Base-by-base conservation (phyloP, 345 rosid species). In the Carallia brachiata region DNA sequence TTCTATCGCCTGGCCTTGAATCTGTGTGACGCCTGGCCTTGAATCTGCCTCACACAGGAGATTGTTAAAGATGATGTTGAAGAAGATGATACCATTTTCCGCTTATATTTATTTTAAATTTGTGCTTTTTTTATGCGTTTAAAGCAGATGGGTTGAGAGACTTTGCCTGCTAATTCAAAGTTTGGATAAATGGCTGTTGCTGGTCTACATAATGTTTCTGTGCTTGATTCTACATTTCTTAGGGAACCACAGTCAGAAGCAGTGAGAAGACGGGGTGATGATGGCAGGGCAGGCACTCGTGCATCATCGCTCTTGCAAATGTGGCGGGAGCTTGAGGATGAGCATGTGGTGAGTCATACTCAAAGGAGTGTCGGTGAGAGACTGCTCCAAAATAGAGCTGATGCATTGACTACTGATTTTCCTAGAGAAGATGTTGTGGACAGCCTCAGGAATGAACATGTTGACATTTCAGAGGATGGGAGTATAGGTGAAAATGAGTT, bases 311-410 rank as follows among this genome's bases (percentile, higher is more conserved):
- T 87, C 68, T 74, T 87, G 78, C 92, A 87, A 79, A 94, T 84
- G 90, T 86, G 93, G 96, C 85, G 91, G 78, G 98, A 91, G 75
- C 84, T 88, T 44, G 97, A 90, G 88, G 95, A 90, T 84, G 96
- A 90, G 50, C 93, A 87, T 53, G 88, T 79, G 81, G 88, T 83
- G 86, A 84, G 86, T 75, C 88, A 64, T 65, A 59, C 75, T 66
- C 93, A 77, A 57, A 90, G 84, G 60, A 83, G 93, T 74, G 78
- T 71, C 57, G 55, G 81, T 70, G 87, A 86, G 59, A 78, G 88
- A 59, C 57, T 79, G 71, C 77, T 65, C 73, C 86, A 72, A 62
- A 68, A 80, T 76, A 81, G 85, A 75, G 83, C 48, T 82, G 83
- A 71, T 32, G 68, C 73, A 59, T 68, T 79, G 63, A 65, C 75